Evolutionary conservation across 169 alveolate species (phyloP).

Genomic region (Cryptosporidium andersoni): DNA sequence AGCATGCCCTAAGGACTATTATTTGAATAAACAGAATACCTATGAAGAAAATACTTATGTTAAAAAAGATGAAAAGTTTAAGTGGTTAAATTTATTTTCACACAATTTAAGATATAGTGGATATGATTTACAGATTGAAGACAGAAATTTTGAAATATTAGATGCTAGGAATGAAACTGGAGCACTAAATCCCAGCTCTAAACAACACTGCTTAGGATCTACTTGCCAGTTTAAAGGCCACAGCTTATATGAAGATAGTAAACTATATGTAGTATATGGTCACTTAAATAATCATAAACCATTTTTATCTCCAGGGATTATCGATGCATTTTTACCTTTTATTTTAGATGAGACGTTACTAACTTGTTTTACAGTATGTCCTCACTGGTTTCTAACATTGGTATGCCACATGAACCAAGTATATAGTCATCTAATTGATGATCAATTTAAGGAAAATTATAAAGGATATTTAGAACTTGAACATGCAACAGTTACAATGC

Average conservation of each 20-base stretch:
- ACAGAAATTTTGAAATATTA: neutral
- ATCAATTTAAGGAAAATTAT: conserved; percentile 36
- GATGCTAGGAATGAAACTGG: conserved; percentile 2
- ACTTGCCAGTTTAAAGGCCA: neutral
- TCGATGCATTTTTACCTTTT: conserved; percentile 51
- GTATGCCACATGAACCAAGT: conserved; percentile 4
- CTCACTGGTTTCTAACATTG: conserved; percentile 66
- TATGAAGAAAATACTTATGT: conserved; percentile 14
- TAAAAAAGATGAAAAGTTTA: conserved; percentile 11
- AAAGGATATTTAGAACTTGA: conserved; percentile 26
- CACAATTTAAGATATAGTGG: neutral
- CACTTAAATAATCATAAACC: conserved; percentile 52
- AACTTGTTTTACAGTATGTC: conserved; percentile 54
- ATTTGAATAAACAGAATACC: neutral
- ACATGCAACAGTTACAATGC: conserved; percentile 45
- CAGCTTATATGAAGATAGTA: conserved; percentile 8
- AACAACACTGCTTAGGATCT: neutral
- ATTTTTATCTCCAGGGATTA: conserved; percentile 67
- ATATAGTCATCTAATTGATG: conserved; percentile 29
- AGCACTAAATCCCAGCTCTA: neutral
- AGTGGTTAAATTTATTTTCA: neutral
- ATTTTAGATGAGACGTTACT: conserved; percentile 47
- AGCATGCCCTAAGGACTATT: neutral
- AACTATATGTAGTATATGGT: conserved; percentile 24
- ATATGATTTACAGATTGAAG: no score